Evolutionary conservation across 108 stramenopile genomes (phyloP).

Genomic region (Seminavis robusta): DNA sequence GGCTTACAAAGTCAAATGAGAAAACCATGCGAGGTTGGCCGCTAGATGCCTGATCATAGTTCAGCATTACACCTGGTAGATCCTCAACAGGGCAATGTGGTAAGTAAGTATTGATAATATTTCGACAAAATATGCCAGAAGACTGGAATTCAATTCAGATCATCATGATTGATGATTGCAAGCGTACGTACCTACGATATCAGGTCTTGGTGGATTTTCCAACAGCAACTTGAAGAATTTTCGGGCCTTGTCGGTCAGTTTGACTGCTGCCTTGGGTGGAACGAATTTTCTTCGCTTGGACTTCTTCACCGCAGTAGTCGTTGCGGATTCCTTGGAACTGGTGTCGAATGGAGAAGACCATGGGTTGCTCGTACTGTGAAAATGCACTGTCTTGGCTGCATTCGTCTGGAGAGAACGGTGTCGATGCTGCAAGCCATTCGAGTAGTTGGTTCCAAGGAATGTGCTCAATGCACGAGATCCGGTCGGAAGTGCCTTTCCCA

Average conservation of each 20-base stretch:
- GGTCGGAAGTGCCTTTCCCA: no score
- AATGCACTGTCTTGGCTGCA: no score
- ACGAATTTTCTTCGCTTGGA: slow-evolving; percentile 28
- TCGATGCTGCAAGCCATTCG: no score
- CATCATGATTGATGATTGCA: background rate
- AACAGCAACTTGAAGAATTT: slow-evolving; percentile 43
- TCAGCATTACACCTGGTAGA: slow-evolving; percentile 60
- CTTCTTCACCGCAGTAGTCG: background rate
- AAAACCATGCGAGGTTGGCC: slow-evolving; percentile 83
- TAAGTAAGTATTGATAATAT: no score
- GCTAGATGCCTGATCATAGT: slow-evolving; percentile 57
- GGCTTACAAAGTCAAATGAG: slow-evolving; percentile 69
- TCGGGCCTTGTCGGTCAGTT: slow-evolving; percentile 64
- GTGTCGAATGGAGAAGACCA: background rate
- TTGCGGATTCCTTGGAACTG: no score
- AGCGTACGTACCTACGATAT: slow-evolving; percentile 5
- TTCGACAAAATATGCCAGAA: slow-evolving; percentile 27
- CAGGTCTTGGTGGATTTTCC: slow-evolving; percentile 17
- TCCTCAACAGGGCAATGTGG: no score
- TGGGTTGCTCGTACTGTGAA: no score
- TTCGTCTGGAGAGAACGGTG: no score
- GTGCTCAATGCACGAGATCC: no score
- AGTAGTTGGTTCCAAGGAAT: no score
- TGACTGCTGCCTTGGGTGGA: slow-evolving; percentile 66
- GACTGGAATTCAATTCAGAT: background rate